Evolutionary conservation across 2,329 filamentous ascomycete genomes (phyloP), one percentile per base, ranked within the genome.

Genomic region (Fusarium lyarnte): DNA sequence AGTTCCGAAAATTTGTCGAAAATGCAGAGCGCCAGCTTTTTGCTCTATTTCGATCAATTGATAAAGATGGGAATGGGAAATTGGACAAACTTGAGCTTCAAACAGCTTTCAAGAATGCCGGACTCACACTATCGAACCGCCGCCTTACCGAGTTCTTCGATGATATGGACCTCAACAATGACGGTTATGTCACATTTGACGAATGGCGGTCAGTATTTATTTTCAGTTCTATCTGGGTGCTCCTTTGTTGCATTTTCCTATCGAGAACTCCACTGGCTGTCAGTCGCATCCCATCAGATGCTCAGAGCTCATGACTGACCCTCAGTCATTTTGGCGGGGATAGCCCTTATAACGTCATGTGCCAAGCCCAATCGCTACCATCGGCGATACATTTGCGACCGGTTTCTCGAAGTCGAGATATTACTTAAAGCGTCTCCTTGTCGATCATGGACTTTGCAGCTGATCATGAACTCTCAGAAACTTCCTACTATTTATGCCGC

Each of bases 1-100:
- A 99, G 85, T 99, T 99, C 79, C 92, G 91, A 73, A 87, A 86
- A 45, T 98, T 98, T 79, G 94, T 98, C 79, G 89, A 95, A 78
- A 89, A 93, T 66, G 94, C 96, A 45, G 96, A 99, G 82, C 89
- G 89, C 67, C 92, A 98, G 81, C 89, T 99, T 17, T 91, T 90
- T 81, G 82, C 88, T 59, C 89, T 99, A 27, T 99, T 99, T 84
- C 88, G 90, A 76, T 91, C 89, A 72, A 98, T 99, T 78, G 96
- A 99, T 81, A 89, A 88, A 74, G 92, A 98, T 80, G 86, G 91
- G 72, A 93, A 97, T 81, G 95, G 95, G 43, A 92, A 92, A 79
- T 87, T 99, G 68, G 94, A 97, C 78, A 94, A 94, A 82, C 85
- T 86, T n/a, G 95, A 98, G 85, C 87, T 99, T 52, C 90, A 90